Conservation (phyloP, 768 basidiomycete species). For the Phanerochaete sordida region DNA sequence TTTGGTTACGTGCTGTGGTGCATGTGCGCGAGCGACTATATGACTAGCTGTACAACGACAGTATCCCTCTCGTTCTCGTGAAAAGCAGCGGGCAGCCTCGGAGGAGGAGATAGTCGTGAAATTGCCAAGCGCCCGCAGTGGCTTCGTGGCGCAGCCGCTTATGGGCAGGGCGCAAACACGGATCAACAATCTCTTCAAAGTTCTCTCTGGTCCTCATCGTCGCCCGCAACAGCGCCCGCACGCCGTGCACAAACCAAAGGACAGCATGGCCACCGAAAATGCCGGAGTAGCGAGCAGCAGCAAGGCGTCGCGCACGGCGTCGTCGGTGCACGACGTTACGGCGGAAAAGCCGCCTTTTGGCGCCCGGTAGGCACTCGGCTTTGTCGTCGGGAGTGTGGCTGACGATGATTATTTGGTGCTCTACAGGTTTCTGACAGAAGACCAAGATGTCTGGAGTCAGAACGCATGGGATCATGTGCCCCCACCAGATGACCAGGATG, state of each 20-base stretch:
- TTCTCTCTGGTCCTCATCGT: background rate
- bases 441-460: slow-evolving; percentile 76
- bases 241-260: background rate
- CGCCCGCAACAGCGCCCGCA: background rate
- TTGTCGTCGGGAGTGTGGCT: background rate
- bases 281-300: background rate
- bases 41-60: no score
- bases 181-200: background rate
- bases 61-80: no score
- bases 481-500: slow-evolving; percentile 75
- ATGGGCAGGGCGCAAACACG: background rate
- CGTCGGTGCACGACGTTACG: slow-evolving; percentile 14
- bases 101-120: no score
- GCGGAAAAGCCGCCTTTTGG: slow-evolving; percentile 16
- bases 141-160: background rate
- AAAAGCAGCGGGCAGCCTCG: no score
- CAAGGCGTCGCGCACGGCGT: slow-evolving; percentile 3
- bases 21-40: no score
- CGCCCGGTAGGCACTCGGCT: background rate
- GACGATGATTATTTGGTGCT: background rate
- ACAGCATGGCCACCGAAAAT: background rate
- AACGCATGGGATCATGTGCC: slow-evolving; percentile 94
- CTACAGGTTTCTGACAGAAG: slow-evolving; percentile 62
- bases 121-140: background rate
- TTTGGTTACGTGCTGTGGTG: no score